Base-by-base conservation (phyloP, 257 asterid genomes). In the Jacaranda mimosifolia region DNA sequence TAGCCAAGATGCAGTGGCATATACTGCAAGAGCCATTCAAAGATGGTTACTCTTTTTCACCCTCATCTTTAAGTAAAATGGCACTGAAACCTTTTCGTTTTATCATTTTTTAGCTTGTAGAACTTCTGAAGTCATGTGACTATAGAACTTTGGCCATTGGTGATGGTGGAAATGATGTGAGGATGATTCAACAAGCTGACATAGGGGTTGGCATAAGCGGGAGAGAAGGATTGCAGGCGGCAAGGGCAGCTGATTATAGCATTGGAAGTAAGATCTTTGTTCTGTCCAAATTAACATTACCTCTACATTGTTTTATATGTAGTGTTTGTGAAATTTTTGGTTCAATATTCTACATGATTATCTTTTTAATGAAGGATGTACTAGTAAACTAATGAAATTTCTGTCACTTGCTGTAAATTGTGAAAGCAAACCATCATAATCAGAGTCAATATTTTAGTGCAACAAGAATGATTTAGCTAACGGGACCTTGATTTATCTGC, bases 131-230 rank as follows among this genome's bases (percentile, higher is more conserved):
- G 87, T 89, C 93, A 71, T 91, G 97, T 68, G 99, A 96, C 52
- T 96, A 90, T 84, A 87, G 98, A 89, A 96, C 98, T n/a, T 84
- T 96, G 89, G 99, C 99, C 79, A 91, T 96, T 78, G 99, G 99
- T 62, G 99, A 96, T 84, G 99, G 99, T 74, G 99, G 99, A 77
- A 96, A 96, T 85, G 99, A 96, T 85, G 99, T 96, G 81, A 88
- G 98, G 83, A 96, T 96, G 99, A 96, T 96, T 77, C 99, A 96
- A 77, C 99, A 96, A 89, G 99, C 99, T 80, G 97, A 96, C 78
- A 91, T 96, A 80, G 99, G 99, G 70, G 98, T 96, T 79, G 99
- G 99, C 85, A 96, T 96, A 86, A 96, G 99, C 79, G 99, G 99
- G 77, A 89, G 97, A 85, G 99, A 96, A 90, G 99, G 99, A 78